phyloP scores from a whole-genome alignment of 2,329 filamentous ascomycete genomes.

The Cryphonectria parasitica region DNA sequence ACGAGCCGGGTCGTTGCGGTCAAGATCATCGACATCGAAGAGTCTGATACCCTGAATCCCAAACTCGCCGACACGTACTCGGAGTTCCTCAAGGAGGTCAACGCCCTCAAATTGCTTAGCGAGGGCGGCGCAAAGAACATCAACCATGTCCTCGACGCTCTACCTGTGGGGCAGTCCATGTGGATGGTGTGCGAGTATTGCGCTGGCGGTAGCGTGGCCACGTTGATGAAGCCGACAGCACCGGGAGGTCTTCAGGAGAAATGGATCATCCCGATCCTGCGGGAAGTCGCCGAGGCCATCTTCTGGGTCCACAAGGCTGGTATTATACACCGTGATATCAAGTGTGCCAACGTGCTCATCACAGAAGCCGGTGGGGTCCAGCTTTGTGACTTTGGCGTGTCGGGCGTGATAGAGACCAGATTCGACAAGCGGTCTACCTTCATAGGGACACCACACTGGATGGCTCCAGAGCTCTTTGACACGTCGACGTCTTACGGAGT shows the following conservation, averaged over 20 bases:
- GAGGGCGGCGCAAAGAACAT: conserved; percentile 78
- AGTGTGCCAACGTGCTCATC: conserved; percentile 79
- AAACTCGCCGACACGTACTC: conserved; percentile 69
- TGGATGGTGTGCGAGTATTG: conserved; percentile 91
- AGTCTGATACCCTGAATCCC: conserved; percentile 69
- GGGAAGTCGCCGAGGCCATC: conserved; percentile 68
- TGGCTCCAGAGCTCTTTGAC: conserved; percentile 79
- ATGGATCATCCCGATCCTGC: conserved; percentile 69
- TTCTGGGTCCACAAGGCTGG: conserved; percentile 70
- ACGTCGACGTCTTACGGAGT: conserved; percentile 68
- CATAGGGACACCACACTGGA: conserved; percentile 84
- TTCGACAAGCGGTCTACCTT: conserved; percentile 79
- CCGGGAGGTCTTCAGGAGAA: conserved; percentile 70
- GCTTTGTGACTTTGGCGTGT: conserved; percentile 84
- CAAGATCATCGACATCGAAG: conserved; percentile 85
- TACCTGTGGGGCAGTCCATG: conserved; percentile 77
- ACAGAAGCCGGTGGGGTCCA: conserved; percentile 78
- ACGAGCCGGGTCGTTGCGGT: conserved; percentile 66
- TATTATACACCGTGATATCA: conserved; percentile 73
- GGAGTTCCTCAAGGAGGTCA: conserved; percentile 71
- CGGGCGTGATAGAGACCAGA: conserved; percentile 75
- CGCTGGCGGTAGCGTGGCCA: conserved; percentile 80
- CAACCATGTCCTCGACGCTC: conserved; percentile 79
- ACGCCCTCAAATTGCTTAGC: conserved; percentile 71
- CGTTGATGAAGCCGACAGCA: conserved; percentile 68